Base-by-base conservation (phyloP, 495 filamentous ascomycete genomes). In the Tricharina praecox region DNA sequence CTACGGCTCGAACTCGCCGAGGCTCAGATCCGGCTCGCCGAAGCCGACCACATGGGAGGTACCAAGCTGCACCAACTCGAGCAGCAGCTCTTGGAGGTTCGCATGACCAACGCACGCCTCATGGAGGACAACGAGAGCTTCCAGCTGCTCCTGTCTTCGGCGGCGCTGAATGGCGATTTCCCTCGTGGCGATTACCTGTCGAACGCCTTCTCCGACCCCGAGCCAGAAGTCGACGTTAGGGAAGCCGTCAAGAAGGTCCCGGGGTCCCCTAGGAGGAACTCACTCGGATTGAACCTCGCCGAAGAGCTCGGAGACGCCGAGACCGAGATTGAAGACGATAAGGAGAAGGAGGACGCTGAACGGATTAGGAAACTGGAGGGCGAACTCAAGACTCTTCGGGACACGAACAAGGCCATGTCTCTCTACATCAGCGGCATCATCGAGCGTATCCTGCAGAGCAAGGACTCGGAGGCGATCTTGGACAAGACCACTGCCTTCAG, bases 71-170 rank as follows among this genome's bases (percentile, higher is more conserved):
- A 81, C 34, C 84, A 94, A 58, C 70, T 97, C 24, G 90, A 97
- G 67, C 81, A 79, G 52, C 73, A 78, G 48, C 73, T 96, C 33
- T 72, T 93, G 54, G 90, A 95, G 51, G 79, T 83, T 23, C 81
- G 85, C 20, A 85, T 95, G 77, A 79, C 85, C 38, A 96, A 96
- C 56, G 88, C 90, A 26, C 76, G 87, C 28, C 64, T 97, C 45
- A 90, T 94, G 84, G 90, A 97, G 65, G 90, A 97, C 63, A 95
- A 95, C 56, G 90, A 97, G 61, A 93, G 85, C 62, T 97, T 90
- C 60, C 90, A 97, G 60, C 72, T 97, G 16, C 76, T 97, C 2
- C 77, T 96, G 2, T 82, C 81, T 52, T 85, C 95, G 56, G 82
- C 85, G 67, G 95, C 90, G 0, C 70, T 97, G 32, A 92, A 93